Base-by-base conservation (phyloP, 306 rosid genomes). In the Pterocarpus santalinus region DNA sequence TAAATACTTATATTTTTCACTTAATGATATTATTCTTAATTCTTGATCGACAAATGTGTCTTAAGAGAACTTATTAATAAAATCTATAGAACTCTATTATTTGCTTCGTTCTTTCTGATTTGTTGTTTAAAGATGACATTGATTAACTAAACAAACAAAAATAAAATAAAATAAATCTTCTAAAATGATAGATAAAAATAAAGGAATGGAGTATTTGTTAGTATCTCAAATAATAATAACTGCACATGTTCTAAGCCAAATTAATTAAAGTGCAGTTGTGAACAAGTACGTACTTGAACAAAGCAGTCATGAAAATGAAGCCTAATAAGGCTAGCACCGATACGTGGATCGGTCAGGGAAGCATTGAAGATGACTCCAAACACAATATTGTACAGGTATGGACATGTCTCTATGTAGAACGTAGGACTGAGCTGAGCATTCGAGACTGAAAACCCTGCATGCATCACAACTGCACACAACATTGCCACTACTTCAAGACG, bases 281-380 rank as follows among this genome's bases (percentile, higher is more conserved):
- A 44, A 75, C 0, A 68, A 17, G 4, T 5, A 15, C 44, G 4
- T 5, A 35, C 92, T 30, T 84, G 84, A 43, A 90, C 91, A 16
- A 90, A 90, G 82, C 94, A 90, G 28, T 88, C 94, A 10, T 90
- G 94, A 62, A 90, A 88, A 52, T 84, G 88, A 84, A 90, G 90
- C 73, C 94, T 82, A 2, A 75, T n/a, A 70, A 90, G 83, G 75
- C 89, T 86, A 46, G 86, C 91, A 12, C 80, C 82, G 6, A 88
- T 86, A 2, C 88, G 79, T 1, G 80, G n/a, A 71, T 90, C 91
- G 0, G 66, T 10, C 5, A 0, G 13, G 9, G 79, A 53, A 68
- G 85, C 85, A 0, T 46, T 0, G 2, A 5, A 4, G 51, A 89
- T 64, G 60, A 86, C 72, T 16, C 8, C 47, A 33, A 46, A 62